Conservation (phyloP, 176 grass and related monocot genomes). For the Saccharum spontaneum region DNA sequence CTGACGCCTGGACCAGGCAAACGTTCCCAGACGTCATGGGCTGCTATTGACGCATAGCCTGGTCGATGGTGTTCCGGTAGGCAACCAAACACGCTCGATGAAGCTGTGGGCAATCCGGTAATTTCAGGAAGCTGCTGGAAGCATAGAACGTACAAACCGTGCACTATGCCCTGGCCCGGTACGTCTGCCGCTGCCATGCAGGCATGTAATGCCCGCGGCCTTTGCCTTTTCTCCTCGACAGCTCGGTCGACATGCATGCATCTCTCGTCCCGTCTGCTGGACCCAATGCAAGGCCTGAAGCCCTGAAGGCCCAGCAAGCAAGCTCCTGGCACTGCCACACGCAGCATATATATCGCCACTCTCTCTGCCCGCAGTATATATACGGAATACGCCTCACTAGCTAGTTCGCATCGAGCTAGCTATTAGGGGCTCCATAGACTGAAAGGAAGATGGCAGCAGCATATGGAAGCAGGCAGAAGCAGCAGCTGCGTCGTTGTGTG, state of each 20-base stretch:
- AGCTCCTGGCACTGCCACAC: no score
- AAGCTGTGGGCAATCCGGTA: background rate
- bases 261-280: no score
- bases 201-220: background rate
- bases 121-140: conserved; percentile 37
- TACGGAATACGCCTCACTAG: background rate
- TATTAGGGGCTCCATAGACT: background rate
- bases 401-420: background rate
- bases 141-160: conserved; percentile 17
- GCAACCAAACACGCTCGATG: no score
- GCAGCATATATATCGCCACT: no score
- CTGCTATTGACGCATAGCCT: no score
- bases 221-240: background rate
- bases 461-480: background rate
- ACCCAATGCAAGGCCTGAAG: no score
- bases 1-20: no score
- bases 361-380: background rate
- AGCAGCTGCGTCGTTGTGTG: background rate
- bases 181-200: background rate
- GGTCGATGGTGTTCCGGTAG: no score
- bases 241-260: background rate
- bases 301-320: no score
- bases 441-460: conserved; percentile 18
- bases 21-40: no score
- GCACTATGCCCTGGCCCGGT: conserved; percentile 22